A percentile compares a stretch with the other conserved stretches of the same genome.
These are phyloP conservation scores for Elsinoe arachidis DNA, from an alignment of 2,329 filamentous ascomycete genomes.

Conservation along the genomic window DNA sequence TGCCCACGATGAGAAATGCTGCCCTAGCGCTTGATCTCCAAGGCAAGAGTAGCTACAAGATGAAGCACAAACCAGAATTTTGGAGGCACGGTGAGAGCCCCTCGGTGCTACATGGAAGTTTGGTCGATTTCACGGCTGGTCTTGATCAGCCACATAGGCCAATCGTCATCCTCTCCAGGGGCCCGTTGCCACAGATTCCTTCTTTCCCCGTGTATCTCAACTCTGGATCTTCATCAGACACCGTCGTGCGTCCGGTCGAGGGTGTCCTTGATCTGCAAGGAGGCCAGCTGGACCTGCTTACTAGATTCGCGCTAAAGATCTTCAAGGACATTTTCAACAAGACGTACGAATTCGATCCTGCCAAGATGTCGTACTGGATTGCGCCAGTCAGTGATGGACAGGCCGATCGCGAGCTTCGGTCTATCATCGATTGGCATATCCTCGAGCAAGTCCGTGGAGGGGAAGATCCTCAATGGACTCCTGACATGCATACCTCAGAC, in stretches of 20 bases:
- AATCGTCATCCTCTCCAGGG: slow-evolving; percentile 62
- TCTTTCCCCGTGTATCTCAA: slow-evolving; percentile 65
- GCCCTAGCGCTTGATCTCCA: slow-evolving; percentile 72
- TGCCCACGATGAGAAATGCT: slow-evolving; percentile 82
- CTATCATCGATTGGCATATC: slow-evolving; percentile 55
- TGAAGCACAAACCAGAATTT: slow-evolving; percentile 67
- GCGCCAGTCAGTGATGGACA: slow-evolving; percentile 44
- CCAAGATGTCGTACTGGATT: slow-evolving; percentile 74
- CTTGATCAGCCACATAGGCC: slow-evolving; percentile 54
- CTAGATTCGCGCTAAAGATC: slow-evolving; percentile 62
- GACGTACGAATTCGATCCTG: slow-evolving; percentile 54
- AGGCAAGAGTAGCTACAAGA: slow-evolving; percentile 63
- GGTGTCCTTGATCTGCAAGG: not conserved
- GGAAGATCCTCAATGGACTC: slow-evolving; percentile 39
- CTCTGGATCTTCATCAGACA: slow-evolving; percentile 49
- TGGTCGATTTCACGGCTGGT: slow-evolving; percentile 53
- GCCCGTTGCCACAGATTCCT: slow-evolving; percentile 55
- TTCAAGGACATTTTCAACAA: slow-evolving; percentile 90
- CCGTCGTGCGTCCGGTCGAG: slow-evolving; percentile 40
- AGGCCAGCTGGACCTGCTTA: slow-evolving; percentile 48
- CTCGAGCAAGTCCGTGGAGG: slow-evolving; percentile 35
- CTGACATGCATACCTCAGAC: slow-evolving; percentile 30
- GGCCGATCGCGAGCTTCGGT: slow-evolving; percentile 7
- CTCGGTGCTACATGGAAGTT: slow-evolving; percentile 49
- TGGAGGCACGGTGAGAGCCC: slow-evolving; percentile 54